These are phyloP conservation scores for Hypoxylon rubiginosum DNA, from an alignment of 2,329 filamentous ascomycete species.

Conservation along the genomic window DNA sequence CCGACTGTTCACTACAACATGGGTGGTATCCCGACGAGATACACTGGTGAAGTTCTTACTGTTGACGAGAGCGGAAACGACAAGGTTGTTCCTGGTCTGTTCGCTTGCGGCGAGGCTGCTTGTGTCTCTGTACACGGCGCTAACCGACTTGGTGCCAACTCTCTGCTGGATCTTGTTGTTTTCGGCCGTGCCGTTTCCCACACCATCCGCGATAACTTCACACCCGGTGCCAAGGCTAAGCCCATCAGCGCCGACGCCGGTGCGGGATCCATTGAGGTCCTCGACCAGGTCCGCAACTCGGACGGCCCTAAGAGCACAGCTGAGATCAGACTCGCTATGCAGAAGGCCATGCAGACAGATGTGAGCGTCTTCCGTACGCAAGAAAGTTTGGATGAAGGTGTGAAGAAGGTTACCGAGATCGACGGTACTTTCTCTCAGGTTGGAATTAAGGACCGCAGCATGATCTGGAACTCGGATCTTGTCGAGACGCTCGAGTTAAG, in stretches of 20 bases:
- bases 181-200: constrained; percentile 98
- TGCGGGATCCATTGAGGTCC: constrained; percentile 85
- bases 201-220: constrained; percentile 95
- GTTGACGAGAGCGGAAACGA: constrained; percentile 89
- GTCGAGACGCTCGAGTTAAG: constrained; percentile 96
- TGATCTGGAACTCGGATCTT: constrained; percentile 99
- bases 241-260: constrained; percentile 87
- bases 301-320: constrained; percentile 88
- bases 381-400: constrained; percentile 93
- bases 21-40: constrained; percentile 98
- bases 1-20: constrained; percentile 99
- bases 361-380: constrained; percentile 97
- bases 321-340: constrained; percentile 92
- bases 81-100: constrained; percentile 93
- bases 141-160: constrained; percentile 98
- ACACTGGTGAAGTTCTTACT: constrained; percentile 95
- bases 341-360: constrained; percentile 98
- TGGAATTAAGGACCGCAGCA: constrained; percentile 97
- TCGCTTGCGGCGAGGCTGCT: constrained; percentile 96
- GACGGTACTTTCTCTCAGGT: constrained; percentile 85
- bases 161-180: constrained; percentile 95
- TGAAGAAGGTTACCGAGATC: constrained; percentile 86
- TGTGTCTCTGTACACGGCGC: constrained; percentile 98
- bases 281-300: constrained; percentile 88
- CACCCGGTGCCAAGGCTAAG: constrained; percentile 83